Evolutionary conservation across 1,284 basidiomycete genomes (phyloP).

Genomic region (Leccinum griseonigrum): DNA sequence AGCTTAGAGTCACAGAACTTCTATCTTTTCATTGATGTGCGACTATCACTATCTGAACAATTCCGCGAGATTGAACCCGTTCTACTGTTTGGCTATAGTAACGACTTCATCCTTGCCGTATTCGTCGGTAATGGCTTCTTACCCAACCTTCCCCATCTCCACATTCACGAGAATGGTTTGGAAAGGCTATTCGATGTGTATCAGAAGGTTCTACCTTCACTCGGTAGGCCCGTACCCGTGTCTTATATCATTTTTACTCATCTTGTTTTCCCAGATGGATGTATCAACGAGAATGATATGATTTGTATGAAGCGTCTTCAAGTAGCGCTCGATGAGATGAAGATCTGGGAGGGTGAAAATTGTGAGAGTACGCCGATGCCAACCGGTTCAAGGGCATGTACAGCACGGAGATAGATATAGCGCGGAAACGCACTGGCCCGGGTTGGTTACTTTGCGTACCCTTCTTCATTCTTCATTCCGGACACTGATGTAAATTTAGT

Average conservation of each 20-base stretch:
- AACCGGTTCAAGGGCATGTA: conserved; percentile 87
- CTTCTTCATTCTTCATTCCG: not conserved
- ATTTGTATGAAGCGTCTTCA: conserved; percentile 85
- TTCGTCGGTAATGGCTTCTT: conserved; percentile 98
- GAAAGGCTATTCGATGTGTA: conserved; percentile 94
- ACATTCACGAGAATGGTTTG: conserved; percentile 96
- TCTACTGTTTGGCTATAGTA: conserved; percentile 74
- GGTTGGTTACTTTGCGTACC: conserved; percentile 37
- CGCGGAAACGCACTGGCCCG: conserved; percentile 47
- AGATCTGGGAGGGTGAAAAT: conserved; percentile 81
- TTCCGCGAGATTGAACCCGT: conserved; percentile 69
- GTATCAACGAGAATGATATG: conserved; percentile 87
- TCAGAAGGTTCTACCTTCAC: conserved; percentile 82
- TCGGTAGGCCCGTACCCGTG: conserved; percentile 52
- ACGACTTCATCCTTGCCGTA: conserved; percentile 96
- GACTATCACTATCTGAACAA: conserved; percentile 85
- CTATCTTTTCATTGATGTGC: conserved; percentile 90
- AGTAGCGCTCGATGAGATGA: conserved; percentile 86
- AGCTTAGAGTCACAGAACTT: conserved; percentile 90
- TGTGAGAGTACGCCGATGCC: conserved; percentile 86
- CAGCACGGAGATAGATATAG: conserved; percentile 51
- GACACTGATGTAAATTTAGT: conserved; percentile 39
- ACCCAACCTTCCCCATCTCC: conserved; percentile 93
- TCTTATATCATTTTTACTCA: not conserved
- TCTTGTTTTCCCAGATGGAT: conserved; percentile 62